Evolutionary conservation across 2,329 filamentous ascomycete genomes (phyloP), one percentile per base, ranked within the genome.

Genomic region (Aspergillus luchuensis): DNA sequence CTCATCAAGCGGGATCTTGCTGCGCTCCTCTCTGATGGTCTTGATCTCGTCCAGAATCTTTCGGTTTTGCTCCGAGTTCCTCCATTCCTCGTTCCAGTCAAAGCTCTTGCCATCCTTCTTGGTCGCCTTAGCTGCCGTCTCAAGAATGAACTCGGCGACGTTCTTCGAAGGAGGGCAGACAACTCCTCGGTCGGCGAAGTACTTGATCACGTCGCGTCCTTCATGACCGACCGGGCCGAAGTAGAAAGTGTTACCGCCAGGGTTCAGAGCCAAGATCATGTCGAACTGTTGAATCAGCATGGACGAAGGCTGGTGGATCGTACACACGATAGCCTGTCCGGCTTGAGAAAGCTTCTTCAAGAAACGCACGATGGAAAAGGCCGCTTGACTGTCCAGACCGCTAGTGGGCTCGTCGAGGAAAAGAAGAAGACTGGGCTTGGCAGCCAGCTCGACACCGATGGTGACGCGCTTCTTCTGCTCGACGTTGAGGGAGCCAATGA

Each of bases 11-110:
- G 81, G 80, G 0, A 81, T 66, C 67, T 83, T 78, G 70, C 80
- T 82, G 57, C 88, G 84, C 49, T 85, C 82, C 1, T 79, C 72
- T 64, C 87, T 85, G 57, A 92, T 85, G 1, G 80, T 79, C 43
- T 87, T 80, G 58, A 93, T 92, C 67, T 92, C 89, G 10, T 84
- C 76, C 5, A 87, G 74, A 17, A 91, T 78, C 1, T 76, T 73
- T 36, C 81, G 78, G 61, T 86, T 85, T 69, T 92, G 82, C 10
- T 85, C 77, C 0, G 88, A 91, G 48, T 84, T 84, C 25, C 79
- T 78, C 90, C 91, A 93, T 70, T 91, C 88, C 38, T 91, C 84
- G 69, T 90, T 89, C 90, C 90, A 93, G 70, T 92, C 83, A 47
- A 91, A 77, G 33, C 76, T 78, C 57, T 79, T 84, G 41, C 86